phyloP scores from a whole-genome alignment of 495 filamentous ascomycete genomes.

The Podospora anserina region DNA sequence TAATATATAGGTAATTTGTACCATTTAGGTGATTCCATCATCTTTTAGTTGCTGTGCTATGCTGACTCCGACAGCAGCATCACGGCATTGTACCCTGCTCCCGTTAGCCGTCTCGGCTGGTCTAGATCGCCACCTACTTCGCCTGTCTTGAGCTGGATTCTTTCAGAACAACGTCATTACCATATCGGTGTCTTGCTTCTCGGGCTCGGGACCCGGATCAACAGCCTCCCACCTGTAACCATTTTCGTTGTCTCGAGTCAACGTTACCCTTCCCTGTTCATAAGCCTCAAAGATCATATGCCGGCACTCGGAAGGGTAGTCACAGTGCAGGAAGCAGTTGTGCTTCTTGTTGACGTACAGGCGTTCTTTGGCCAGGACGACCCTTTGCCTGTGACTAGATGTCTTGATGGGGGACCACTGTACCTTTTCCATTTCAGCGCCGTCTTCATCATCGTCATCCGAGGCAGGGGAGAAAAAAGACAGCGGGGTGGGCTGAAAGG shows the following conservation, averaged over 20 bases:
- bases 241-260: not conserved
- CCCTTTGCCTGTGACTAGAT: not conserved
- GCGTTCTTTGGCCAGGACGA: constrained; percentile 21
- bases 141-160: not conserved
- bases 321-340: constrained; percentile 43
- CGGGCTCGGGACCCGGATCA: not conserved
- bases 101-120: too few relatives aligned
- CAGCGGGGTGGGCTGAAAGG: not conserved
- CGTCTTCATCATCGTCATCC: not conserved
- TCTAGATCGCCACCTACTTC: not conserved
- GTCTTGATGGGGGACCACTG: not conserved
- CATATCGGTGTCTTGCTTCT: not conserved
- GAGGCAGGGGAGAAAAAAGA: not conserved
- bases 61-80: too few relatives aligned
- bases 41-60: too few relatives aligned
- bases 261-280: constrained; percentile 8
- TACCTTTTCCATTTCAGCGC: not conserved
- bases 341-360: constrained; percentile 28
- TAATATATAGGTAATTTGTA: too few relatives aligned
- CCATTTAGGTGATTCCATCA: too few relatives aligned
- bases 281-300: constrained; percentile 22
- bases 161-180: not conserved
- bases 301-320: constrained; percentile 44
- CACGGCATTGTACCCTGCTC: too few relatives aligned
- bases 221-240: not conserved